Percentiles rank a stretch among this genome's conserved stretches.
Conservation (phyloP, 78 protist genomes). For the Cyanophora paradoxa region DNA sequence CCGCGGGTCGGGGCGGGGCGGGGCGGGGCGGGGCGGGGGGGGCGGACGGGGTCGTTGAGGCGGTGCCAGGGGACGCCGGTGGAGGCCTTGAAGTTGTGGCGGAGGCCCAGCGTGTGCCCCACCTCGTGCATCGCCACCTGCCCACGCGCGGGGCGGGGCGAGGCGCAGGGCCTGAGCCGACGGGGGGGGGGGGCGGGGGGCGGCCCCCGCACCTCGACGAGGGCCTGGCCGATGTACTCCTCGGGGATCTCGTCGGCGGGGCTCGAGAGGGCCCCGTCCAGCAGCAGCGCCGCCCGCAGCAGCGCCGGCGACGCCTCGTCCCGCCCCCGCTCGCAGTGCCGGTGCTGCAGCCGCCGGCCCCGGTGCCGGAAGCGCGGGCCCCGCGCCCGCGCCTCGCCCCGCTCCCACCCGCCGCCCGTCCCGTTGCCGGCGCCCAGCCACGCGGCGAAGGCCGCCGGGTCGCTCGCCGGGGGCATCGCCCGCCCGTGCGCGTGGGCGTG, state of each 20-base stretch:
- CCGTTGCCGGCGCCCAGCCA: too few relatives aligned
- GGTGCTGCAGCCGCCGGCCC: neutral
- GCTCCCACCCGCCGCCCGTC: too few relatives aligned
- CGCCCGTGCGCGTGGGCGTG: neutral
- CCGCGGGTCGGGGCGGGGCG: too few relatives aligned
- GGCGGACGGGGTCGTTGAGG: neutral
- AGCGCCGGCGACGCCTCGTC: neutral
- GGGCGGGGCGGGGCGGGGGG: too few relatives aligned
- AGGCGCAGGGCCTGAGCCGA: too few relatives aligned
- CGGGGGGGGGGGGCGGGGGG: too few relatives aligned
- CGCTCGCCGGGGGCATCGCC: too few relatives aligned
- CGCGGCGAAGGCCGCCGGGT: too few relatives aligned
- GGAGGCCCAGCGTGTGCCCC: constrained; percentile 17
- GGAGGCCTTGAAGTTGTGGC: constrained; percentile 3
- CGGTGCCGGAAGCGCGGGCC: too few relatives aligned
- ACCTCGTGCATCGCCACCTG: constrained; percentile 16
- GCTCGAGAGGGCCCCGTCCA: neutral
- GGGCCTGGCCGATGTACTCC: neutral
- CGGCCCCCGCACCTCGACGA: too few relatives aligned
- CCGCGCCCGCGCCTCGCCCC: too few relatives aligned
- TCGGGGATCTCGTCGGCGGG: neutral
- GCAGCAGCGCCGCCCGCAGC: neutral
- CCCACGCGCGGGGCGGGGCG: too few relatives aligned
- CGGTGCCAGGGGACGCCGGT: neutral
- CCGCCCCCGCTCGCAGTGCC: neutral